Base-by-base conservation (phyloP, 441 rosid species). In the Eutrema salsugineum region DNA sequence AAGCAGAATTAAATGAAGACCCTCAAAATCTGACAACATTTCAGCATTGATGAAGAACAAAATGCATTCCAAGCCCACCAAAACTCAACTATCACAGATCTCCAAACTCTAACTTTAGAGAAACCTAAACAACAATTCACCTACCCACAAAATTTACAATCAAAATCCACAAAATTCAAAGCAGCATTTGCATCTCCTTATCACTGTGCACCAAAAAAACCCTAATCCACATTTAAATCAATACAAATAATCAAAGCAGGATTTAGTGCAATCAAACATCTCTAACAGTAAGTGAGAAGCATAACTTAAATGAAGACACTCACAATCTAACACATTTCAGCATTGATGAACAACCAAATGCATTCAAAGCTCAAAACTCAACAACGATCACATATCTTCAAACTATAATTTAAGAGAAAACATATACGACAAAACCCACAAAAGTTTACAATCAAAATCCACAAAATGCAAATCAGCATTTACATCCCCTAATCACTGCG, bases 91-190 rank as follows among this genome's bases (percentile, higher is more conserved):
- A 69, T 33, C 30, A 66, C 70, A 63, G 38, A 68, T 40, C 38
- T 68, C 24, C 57, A 61, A 55, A 64, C 28, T 6, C n/a, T 22
- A 24, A 42, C 40, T 43, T 43, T 38, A 42, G 56, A 62, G 22
- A 68, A 62, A 17, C 66, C 51, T 53, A 38, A 70, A 76, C 66
- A 27, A 64, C 50, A 70, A 56, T 70, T 33, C 68, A 68, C 62
- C 63, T 10, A 68, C 57, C 51, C 62, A 75, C 51, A 4, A 19
- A n/a, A n/a, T n/a, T n/a, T n/a, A n/a, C n/a, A n/a, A n/a, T n/a
- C n/a, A n/a, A n/a, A n/a, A n/a, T n/a, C n/a, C n/a, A n/a, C n/a
- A n/a, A n/a, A n/a, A n/a, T n/a, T n/a, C n/a, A n/a, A n/a, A n/a
- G n/a, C n/a, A n/a, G n/a, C n/a, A n/a, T n/a, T n/a, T n/a, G n/a